Evolutionary conservation across 2,329 filamentous ascomycete genomes (phyloP), one percentile per base, ranked within the genome.

Genomic region (Xylariaceae sp.): DNA sequence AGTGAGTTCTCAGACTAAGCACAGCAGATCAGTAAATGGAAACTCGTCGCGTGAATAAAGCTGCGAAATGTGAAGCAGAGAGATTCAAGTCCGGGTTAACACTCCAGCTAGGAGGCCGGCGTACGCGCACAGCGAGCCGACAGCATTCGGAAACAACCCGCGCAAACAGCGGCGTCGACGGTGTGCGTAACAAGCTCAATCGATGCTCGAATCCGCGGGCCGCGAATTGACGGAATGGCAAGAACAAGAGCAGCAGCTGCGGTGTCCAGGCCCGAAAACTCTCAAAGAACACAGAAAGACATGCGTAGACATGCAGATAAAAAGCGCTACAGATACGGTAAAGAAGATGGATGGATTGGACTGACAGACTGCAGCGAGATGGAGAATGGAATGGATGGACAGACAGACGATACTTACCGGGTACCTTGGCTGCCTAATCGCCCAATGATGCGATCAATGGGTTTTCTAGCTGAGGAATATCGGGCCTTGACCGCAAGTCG

Each of bases 351-450:
- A 49, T 34, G 44, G 37, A n/a, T 37, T 47, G 34, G 23, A 30
- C 23, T 30, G 23, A 30, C 23, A 30, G 23, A 30, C 23, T 30
- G 23, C 23, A 30, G 23, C 23, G 23, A 30, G 23, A 30, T 30
- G 23, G 23, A 30, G 23, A 30, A 30, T 30, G 23, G 23, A 30
- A 30, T 30, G 23, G 23, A 30, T 30, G 23, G 23, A 30, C 23
- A 30, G 23, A 30, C 23, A 30, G 23, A 30, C 23, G 23, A 54
- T 51, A 58, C 58, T 13, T 61, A 51, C 49, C 23, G 4, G 49
- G 49, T 34, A 61, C 61, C 57, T 61, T 58, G 56, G 55, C 61
- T 65, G 60, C 63, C 63, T 57, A 58, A 63, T 57, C 34, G 47
- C 58, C 61, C 58, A 61, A 57, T 49, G 47, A 35, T 56, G 50